Conservation (phyloP, 1,284 basidiomycete species). For the Apiotrichum montevideense region DNA sequence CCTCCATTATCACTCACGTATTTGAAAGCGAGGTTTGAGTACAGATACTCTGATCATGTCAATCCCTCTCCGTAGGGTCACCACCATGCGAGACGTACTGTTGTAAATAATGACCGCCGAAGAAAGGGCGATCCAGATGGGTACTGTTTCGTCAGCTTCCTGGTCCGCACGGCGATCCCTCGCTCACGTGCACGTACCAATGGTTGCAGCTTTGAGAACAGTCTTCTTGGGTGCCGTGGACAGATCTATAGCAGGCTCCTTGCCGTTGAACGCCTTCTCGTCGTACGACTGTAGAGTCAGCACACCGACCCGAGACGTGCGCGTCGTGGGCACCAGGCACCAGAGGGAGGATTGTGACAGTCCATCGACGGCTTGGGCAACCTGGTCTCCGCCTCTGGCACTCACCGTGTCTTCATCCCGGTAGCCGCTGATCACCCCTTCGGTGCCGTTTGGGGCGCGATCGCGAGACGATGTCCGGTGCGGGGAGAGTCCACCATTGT, state of each 20-base stretch:
- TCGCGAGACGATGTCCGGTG: not conserved
- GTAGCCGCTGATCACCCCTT: too few relatives aligned
- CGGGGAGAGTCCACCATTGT: not conserved
- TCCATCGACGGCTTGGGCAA: too few relatives aligned
- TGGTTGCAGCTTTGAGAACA: slow-evolving; percentile 11
- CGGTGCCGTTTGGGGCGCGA: too few relatives aligned
- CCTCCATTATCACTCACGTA: slow-evolving; percentile 43
- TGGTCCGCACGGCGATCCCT: not conserved
- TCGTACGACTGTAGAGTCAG: not conserved
- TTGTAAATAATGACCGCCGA: slow-evolving; percentile 94
- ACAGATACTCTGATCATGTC: slow-evolving; percentile 58
- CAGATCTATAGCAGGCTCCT: not conserved
- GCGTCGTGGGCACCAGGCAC: too few relatives aligned
- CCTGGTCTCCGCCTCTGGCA: too few relatives aligned
- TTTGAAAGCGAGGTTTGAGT: slow-evolving; percentile 71
- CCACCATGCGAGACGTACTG: slow-evolving; percentile 46
- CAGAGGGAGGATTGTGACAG: too few relatives aligned
- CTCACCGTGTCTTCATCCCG: too few relatives aligned
- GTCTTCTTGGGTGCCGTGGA: not conserved
- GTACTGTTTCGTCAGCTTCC: slow-evolving; percentile 24
- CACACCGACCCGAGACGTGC: not conserved
- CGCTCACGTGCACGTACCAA: slow-evolving; percentile 9
- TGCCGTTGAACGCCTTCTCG: not conserved
- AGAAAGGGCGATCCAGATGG: slow-evolving; percentile 68
- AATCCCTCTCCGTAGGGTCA: not conserved